phyloP scores from a whole-genome alignment of 2,329 filamentous ascomycete genomes.

The Hymenoscyphus repandus region DNA sequence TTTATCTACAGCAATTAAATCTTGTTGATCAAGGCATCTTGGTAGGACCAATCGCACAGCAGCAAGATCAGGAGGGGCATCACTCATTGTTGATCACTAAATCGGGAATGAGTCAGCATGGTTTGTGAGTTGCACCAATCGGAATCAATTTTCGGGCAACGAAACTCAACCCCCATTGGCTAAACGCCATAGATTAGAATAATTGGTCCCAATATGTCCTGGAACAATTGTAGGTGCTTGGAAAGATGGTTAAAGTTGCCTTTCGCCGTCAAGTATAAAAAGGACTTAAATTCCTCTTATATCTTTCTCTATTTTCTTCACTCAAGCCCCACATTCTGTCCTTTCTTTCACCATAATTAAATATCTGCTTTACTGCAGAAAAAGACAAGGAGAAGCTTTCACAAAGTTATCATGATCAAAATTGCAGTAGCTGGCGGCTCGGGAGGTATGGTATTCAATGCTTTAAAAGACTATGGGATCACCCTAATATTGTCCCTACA shows the following conservation, averaged over 20 bases:
- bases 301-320: neutral
- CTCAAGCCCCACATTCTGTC: neutral
- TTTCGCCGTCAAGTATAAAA: neutral
- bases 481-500: conserved; percentile 21
- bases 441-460: conserved; percentile 30
- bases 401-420: conserved; percentile 36
- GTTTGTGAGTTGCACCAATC: neutral
- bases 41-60: too few species aligned
- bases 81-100: too few species aligned
- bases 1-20: too few species aligned
- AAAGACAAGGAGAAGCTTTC: neutral
- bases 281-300: neutral
- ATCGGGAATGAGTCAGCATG: too few species aligned
- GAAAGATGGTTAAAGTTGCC: neutral
- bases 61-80: too few species aligned
- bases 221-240: neutral
- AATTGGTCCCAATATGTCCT: neutral
- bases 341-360: neutral
- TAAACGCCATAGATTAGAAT: neutral
- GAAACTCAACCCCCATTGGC: conserved; percentile 17
- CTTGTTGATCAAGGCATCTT: too few species aligned
- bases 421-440: conserved; percentile 41
- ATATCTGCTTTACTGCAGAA: neutral
- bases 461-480: too few species aligned
- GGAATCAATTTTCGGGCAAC: conserved; percentile 10